A percentile compares a stretch with the other conserved stretches of the same genome.
Evolutionary conservation across 2,329 filamentous ascomycete species (phyloP).

Genomic region (Albifimbria verrucaria): DNA sequence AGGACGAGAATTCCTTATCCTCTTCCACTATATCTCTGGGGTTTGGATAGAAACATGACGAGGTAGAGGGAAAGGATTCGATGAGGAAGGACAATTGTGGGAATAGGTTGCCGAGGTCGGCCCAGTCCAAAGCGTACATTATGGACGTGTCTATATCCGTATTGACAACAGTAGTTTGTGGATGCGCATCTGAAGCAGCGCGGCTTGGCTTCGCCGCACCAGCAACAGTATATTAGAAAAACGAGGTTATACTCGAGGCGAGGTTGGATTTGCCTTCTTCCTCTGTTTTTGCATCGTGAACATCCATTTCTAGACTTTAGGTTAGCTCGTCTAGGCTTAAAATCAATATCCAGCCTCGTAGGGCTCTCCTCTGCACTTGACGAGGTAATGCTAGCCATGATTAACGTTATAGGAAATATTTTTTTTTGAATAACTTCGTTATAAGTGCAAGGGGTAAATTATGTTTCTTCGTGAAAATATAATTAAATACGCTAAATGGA

Average conservation of each 20-base stretch:
- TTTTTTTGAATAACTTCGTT: no score
- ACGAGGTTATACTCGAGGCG: neutral
- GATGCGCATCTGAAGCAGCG: neutral
- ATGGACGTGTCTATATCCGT: neutral
- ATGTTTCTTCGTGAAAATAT: no score
- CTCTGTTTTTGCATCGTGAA: slow-evolving; percentile 17
- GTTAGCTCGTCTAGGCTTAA: slow-evolving; percentile 14
- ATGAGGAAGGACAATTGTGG: no score
- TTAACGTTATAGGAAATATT: no score
- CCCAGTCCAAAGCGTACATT: no score
- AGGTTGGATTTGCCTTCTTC: slow-evolving; percentile 2
- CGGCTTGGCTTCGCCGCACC: neutral
- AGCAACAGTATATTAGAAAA: neutral
- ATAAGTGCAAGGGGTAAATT: no score
- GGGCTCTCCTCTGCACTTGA: slow-evolving; percentile 2
- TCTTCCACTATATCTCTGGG: neutral
- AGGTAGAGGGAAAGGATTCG: neutral
- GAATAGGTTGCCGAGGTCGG: no score
- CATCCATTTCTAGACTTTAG: slow-evolving; percentile 20
- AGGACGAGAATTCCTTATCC: neutral
- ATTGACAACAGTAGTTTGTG: neutral
- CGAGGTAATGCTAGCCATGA: neutral
- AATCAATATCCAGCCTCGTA: neutral
- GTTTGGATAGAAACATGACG: neutral
- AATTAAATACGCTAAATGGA: no score